Evolutionary conservation across 176 grass and related monocot genomes (phyloP).

Genomic region (Musa acuminata): DNA sequence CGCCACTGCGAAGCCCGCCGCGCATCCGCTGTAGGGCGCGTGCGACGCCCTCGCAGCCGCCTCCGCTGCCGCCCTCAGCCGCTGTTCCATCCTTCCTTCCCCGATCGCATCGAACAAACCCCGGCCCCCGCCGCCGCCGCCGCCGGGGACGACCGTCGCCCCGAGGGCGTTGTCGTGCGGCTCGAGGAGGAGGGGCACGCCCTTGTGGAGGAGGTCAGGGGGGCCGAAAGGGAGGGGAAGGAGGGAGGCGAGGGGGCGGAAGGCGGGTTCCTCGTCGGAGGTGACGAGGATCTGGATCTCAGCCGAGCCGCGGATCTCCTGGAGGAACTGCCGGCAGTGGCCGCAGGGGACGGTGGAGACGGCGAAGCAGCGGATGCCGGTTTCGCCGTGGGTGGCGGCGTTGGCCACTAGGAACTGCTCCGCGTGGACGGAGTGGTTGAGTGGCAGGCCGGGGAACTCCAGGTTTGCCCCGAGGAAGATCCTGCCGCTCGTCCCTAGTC

Average conservation of each 20-base stretch:
- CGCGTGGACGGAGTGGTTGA: slow-evolving; percentile 53
- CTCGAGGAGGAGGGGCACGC: slow-evolving; percentile 67
- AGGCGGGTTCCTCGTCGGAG: slow-evolving; percentile 34
- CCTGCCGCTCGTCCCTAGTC: slow-evolving; percentile 63
- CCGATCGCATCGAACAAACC: slow-evolving; percentile 5
- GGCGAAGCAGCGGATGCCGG: slow-evolving; percentile 57
- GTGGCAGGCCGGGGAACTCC: slow-evolving; percentile 56
- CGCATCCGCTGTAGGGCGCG: slow-evolving; percentile 64
- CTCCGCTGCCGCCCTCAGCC: slow-evolving; percentile 38
- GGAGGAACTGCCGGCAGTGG: slow-evolving; percentile 93
- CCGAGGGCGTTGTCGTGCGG: slow-evolving; percentile 39
- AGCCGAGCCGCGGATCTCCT: slow-evolving; percentile 68
- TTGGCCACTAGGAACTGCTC: slow-evolving; percentile 71
- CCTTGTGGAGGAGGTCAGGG: slow-evolving; percentile 52
- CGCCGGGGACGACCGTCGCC: neutral
- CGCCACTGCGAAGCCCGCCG: slow-evolving; percentile 70
- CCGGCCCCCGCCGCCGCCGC: no score
- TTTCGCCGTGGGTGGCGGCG: slow-evolving; percentile 58
- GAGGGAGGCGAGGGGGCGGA: slow-evolving; percentile 5
- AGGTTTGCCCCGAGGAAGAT: slow-evolving; percentile 79
- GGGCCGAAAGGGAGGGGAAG: slow-evolving; percentile 43
- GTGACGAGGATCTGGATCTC: slow-evolving; percentile 68
- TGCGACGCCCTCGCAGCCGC: slow-evolving; percentile 52
- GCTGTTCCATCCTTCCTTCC: no score
- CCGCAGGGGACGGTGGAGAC: slow-evolving; percentile 88